These are phyloP conservation scores for Melampsora americana DNA, from an alignment of 1,284 basidiomycete genomes.

Conservation along the genomic window DNA sequence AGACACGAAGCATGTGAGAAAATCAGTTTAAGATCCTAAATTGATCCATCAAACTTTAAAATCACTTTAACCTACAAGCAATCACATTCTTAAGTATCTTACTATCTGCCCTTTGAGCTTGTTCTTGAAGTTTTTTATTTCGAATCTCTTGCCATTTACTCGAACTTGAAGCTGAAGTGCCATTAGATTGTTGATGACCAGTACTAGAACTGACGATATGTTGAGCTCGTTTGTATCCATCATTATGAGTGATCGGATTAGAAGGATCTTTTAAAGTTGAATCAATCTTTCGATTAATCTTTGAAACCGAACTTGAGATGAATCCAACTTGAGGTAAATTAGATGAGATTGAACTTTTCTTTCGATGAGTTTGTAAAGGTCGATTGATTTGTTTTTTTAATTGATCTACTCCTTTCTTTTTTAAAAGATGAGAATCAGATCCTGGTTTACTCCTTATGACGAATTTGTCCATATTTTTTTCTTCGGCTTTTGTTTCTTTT, in stretches of 20 bases:
- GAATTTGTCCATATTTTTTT: conserved; percentile 37
- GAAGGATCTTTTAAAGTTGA: conserved; percentile 24
- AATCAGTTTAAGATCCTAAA: no score
- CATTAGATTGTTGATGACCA: no score
- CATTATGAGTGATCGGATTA: conserved; percentile 33
- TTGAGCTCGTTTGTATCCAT: conserved; percentile 15
- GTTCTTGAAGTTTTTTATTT: no score
- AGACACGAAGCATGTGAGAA: no score
- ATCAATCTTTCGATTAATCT: conserved; percentile 14
- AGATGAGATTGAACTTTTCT: conserved; percentile 5
- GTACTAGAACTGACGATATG: no score
- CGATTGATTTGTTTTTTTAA: background rate
- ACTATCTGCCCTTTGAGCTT: conserved; percentile 36
- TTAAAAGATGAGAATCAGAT: background rate
- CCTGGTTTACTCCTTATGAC: conserved; percentile 22
- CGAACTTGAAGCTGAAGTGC: no score
- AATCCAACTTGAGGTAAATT: conserved; percentile 23
- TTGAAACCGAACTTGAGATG: conserved; percentile 15
- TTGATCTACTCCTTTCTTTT: background rate
- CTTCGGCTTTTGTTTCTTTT: no score
- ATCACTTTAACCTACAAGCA: conserved; percentile 10
- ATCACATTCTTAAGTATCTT: conserved; percentile 21
- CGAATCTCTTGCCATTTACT: no score
- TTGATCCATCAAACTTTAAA: no score
- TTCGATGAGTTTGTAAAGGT: background rate